Conservation (phyloP, 257 asterid genomes). For the Nicotiana noctiflora region DNA sequence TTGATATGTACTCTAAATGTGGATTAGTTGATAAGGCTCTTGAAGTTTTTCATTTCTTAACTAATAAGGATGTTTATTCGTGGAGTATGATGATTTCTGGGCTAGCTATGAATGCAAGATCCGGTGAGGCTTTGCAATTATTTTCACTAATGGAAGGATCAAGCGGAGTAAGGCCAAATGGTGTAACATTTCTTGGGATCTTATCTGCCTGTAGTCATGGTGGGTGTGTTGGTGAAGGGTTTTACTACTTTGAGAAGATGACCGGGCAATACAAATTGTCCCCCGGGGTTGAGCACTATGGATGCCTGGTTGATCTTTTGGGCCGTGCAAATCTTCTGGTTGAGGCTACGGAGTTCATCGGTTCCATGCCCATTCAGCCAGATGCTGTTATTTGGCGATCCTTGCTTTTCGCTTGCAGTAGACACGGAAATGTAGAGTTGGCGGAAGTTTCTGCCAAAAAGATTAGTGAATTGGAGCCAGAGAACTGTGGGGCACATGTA, state of each 20-base stretch:
- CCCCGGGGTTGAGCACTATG: constrained; percentile 8
- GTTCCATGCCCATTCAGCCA: constrained; percentile 3
- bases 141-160: constrained; percentile 9
- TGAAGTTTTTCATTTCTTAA: constrained; percentile 8
- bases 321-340: constrained; percentile 16
- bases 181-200: constrained; percentile 16
- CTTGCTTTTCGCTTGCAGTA: constrained; percentile 13
- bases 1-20: constrained; percentile 18
- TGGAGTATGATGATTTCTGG: constrained; percentile 16
- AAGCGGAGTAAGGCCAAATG: constrained; percentile 8
- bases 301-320: constrained; percentile 15
- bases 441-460: constrained; percentile 14
- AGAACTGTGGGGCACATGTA: constrained; percentile 14
- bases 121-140: neutral
- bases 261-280: neutral
- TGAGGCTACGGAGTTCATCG: constrained; percentile 12
- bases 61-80: constrained; percentile 13
- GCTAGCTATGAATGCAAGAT: constrained; percentile 14
- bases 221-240: constrained; percentile 11
- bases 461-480: constrained; percentile 9
- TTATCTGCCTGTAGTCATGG: constrained; percentile 16
- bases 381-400: constrained; percentile 20
- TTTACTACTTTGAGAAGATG: constrained; percentile 11
- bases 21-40: constrained; percentile 13
- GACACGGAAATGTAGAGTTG: constrained; percentile 7